Evolutionary conservation across 2,329 filamentous ascomycete species (phyloP).

Genomic region (Colletotrichum sublineola): DNA sequence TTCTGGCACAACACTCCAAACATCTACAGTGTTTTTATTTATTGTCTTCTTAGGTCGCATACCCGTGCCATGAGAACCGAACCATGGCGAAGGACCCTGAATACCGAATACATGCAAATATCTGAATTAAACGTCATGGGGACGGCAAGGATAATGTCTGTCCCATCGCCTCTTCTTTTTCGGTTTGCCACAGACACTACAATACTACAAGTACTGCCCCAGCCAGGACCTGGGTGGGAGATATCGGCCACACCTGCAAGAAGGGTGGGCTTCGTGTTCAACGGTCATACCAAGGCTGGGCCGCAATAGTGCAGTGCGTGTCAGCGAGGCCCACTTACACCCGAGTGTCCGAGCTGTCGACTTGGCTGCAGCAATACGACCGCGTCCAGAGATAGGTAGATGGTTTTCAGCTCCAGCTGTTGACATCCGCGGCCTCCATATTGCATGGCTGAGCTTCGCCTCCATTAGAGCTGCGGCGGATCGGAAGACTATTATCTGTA

Average conservation of each 20-base stretch:
- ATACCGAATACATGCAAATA: constrained; percentile 22
- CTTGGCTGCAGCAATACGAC: constrained; percentile 28
- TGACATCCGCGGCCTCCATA: constrained; percentile 32
- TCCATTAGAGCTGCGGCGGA: constrained; percentile 31
- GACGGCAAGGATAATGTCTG: constrained; percentile 33
- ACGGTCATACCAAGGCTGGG: constrained; percentile 40
- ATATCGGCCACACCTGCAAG: constrained; percentile 26
- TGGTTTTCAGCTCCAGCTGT: constrained; percentile 23
- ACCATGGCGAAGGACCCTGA: constrained; percentile 22
- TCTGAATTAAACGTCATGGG: constrained; percentile 6
- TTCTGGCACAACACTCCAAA: constrained; percentile 23
- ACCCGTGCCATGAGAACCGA: constrained; percentile 2
- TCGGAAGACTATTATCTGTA: constrained; percentile 9
- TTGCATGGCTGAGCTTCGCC: constrained; percentile 35
- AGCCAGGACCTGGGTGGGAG: constrained; percentile 6
- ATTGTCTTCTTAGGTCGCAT: constrained; percentile 21
- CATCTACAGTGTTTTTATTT: constrained; percentile 18
- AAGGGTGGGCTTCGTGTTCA: constrained; percentile 36
- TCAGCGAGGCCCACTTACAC: constrained; percentile 29
- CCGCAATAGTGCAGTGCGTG: constrained; percentile 7
- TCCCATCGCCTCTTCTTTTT: constrained; percentile 32
- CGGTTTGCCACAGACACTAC: constrained; percentile 2
- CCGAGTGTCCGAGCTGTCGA: constrained; percentile 33
- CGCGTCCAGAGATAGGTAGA: constrained; percentile 19
- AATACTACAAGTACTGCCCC: not conserved